These are phyloP conservation scores for Metarhizium robertsii DNA, from an alignment of 2,329 filamentous ascomycete genomes.

Conservation along the genomic window DNA sequence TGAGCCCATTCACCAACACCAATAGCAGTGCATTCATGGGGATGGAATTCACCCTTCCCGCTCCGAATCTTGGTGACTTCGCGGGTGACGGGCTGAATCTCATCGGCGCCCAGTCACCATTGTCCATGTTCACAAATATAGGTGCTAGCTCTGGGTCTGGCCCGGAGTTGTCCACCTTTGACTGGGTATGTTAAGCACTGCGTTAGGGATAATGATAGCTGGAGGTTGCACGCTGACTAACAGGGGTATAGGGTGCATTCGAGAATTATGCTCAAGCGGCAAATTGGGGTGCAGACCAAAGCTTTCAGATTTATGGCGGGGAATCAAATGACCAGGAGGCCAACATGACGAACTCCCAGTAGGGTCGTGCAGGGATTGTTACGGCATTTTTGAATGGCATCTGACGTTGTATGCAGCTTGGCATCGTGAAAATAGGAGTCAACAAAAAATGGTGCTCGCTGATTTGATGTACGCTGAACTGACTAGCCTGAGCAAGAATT, in stretches of 20 bases:
- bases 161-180: slow-evolving; percentile 43
- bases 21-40: slow-evolving; percentile 31
- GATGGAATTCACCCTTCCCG: slow-evolving; percentile 32
- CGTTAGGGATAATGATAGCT: not conserved
- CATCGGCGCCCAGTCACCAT: slow-evolving; percentile 29
- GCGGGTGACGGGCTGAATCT: slow-evolving; percentile 18
- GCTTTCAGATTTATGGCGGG: slow-evolving; percentile 39
- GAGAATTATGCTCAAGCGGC: slow-evolving; percentile 47
- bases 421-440: too few relatives aligned
- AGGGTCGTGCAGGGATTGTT: not conserved
- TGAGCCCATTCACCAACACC: slow-evolving; percentile 24
- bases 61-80: slow-evolving; percentile 20
- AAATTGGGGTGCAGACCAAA: slow-evolving; percentile 41
- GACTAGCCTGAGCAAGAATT: not conserved
- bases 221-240: not conserved
- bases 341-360: slow-evolving; percentile 13
- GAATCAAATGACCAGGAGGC: slow-evolving; percentile 16
- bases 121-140: slow-evolving; percentile 43
- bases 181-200: slow-evolving; percentile 40
- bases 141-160: slow-evolving; percentile 17
- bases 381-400: not conserved
- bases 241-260: slow-evolving; percentile 36
- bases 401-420: too few relatives aligned
- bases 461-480: not conserved
- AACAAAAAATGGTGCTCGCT: too few relatives aligned